Conservation (phyloP, 1,284 basidiomycete species). For the Marasmius fiardii region DNA sequence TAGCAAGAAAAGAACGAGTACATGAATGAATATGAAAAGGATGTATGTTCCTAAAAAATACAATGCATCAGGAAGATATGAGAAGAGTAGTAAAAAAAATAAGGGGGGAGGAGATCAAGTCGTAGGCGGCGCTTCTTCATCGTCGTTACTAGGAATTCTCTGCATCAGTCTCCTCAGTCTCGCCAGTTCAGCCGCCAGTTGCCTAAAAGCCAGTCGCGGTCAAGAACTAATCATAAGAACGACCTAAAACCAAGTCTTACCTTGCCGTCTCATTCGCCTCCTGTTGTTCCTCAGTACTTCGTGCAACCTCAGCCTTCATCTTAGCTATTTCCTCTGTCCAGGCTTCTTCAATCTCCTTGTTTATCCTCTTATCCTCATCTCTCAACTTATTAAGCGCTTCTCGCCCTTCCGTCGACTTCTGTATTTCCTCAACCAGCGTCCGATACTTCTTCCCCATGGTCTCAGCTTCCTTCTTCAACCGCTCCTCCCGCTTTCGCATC, state of each 20-base stretch:
- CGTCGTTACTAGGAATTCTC: slow-evolving; percentile 10
- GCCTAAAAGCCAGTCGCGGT: slow-evolving; percentile 26
- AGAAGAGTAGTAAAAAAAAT: no score
- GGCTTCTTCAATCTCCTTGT: slow-evolving; percentile 32
- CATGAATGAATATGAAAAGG: not conserved
- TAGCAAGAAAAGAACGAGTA: no score
- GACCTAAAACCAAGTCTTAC: slow-evolving; percentile 35
- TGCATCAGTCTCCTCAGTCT: slow-evolving; percentile 70
- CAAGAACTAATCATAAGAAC: slow-evolving; percentile 3
- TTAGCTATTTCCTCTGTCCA: slow-evolving; percentile 42
- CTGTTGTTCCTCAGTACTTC: slow-evolving; percentile 51
- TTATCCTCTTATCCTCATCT: slow-evolving; percentile 44
- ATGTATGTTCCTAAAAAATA: slow-evolving; percentile 1
- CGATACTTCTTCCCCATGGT: slow-evolving; percentile 62
- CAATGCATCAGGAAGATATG: not conserved
- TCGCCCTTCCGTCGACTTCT: slow-evolving; percentile 41
- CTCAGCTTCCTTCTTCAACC: slow-evolving; percentile 60
- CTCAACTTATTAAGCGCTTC: slow-evolving; percentile 33
- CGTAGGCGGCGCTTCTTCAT: not conserved
- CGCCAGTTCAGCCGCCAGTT: slow-evolving; percentile 56
- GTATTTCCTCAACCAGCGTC: slow-evolving; percentile 56
- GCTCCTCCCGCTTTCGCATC: slow-evolving; percentile 67
- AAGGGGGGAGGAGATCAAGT: not conserved
- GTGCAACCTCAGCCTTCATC: slow-evolving; percentile 47
- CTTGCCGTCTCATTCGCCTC: slow-evolving; percentile 56